Evolutionary conservation across 129 eudicot species (phyloP).

Genomic region (Helianthus tuberosus): DNA sequence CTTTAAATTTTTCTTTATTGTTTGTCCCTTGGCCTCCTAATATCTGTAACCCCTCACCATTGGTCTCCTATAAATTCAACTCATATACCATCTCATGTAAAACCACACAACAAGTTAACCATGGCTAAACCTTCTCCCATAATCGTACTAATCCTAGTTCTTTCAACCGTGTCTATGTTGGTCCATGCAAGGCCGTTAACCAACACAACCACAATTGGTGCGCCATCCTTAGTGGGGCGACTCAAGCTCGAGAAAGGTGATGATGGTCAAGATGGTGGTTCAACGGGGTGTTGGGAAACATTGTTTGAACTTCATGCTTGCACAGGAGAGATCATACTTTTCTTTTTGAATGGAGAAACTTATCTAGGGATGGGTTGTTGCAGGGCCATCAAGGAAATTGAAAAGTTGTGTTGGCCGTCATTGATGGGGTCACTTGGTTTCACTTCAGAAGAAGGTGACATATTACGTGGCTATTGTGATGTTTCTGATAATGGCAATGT

Average conservation of each 20-base stretch:
- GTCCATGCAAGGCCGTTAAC: constrained; percentile 28
- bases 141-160: constrained; percentile 9
- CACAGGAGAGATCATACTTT: constrained; percentile 60
- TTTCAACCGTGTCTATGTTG: constrained; percentile 18
- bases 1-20: not conserved
- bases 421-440: constrained; percentile 60
- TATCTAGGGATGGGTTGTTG: constrained; percentile 60
- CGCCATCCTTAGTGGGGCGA: constrained; percentile 31
- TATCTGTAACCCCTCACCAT: constrained; percentile 14
- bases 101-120: not conserved
- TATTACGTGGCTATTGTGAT: constrained; percentile 67
- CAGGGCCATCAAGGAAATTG: constrained; percentile 45
- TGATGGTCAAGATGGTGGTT: constrained; percentile 24
- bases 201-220: constrained; percentile 19
- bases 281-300: constrained; percentile 61
- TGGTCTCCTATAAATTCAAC: constrained; percentile 28
- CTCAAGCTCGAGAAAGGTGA: constrained; percentile 28
- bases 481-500: constrained; percentile 18
- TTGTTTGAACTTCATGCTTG: constrained; percentile 66
- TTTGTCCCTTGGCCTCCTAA: constrained; percentile 14
- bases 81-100: constrained; percentile 1
- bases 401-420: constrained; percentile 61
- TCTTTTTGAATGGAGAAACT: constrained; percentile 66
- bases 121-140: constrained; percentile 23
- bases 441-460: constrained; percentile 56